These are phyloP conservation scores for Diaporthe caulivora DNA, from an alignment of 2,329 filamentous ascomycete species.

Conservation along the genomic window DNA sequence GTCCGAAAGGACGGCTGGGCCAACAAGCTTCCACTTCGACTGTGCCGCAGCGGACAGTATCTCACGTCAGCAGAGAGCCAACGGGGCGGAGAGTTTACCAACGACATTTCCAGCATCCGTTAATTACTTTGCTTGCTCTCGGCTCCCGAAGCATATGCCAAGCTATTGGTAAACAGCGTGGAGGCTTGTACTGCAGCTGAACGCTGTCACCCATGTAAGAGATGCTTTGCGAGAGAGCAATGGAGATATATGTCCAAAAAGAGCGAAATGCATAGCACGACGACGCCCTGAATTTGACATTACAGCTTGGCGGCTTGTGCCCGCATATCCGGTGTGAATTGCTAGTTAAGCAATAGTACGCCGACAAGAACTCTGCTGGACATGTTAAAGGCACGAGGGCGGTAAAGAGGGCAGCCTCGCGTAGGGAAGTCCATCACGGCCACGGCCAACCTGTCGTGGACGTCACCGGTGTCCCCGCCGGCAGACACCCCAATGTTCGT, in stretches of 20 bases:
- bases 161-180: neutral
- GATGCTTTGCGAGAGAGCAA: neutral
- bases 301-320: neutral
- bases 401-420: neutral
- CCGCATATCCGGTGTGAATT: neutral
- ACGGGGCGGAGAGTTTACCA: neutral
- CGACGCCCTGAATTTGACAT: neutral
- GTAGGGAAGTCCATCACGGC: neutral
- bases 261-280: neutral
- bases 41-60: constrained; percentile 1
- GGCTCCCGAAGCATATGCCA: neutral
- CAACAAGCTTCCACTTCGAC: neutral
- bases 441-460: neutral
- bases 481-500: neutral
- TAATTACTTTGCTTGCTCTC: neutral
- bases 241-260: neutral
- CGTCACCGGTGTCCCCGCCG: constrained; percentile 7
- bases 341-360: neutral
- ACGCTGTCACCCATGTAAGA: neutral
- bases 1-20: neutral
- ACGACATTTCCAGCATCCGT: neutral
- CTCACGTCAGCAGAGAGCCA: constrained; percentile 22
- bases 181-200: neutral
- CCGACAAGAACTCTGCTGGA: too few relatives aligned
- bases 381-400: neutral